phyloP scores from a whole-genome alignment of 805 yeast species.

The Myxozyma lipomycoides region DNA sequence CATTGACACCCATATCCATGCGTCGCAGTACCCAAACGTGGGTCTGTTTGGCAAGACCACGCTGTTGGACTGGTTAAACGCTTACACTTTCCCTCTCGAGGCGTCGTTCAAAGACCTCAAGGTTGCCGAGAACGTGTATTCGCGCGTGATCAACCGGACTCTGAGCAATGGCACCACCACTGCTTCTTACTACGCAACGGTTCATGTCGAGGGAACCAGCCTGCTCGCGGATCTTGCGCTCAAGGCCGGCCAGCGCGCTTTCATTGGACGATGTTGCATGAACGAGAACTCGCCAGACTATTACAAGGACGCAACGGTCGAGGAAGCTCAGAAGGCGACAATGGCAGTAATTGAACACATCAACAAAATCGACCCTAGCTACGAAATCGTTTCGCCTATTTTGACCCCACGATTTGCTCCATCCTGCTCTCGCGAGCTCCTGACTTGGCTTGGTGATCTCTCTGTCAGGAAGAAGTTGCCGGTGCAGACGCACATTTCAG shows the following conservation, averaged over 20 bases:
- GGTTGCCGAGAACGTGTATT: conserved; percentile 60
- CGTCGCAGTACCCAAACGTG: conserved; percentile 76
- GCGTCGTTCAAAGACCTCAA: conserved; percentile 53
- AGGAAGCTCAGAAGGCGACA: conserved; percentile 55
- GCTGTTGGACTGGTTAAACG: conserved; percentile 80
- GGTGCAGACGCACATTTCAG: conserved; percentile 88
- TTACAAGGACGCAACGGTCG: conserved; percentile 53
- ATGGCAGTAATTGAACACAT: conserved; percentile 56
- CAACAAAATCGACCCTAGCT: conserved; percentile 48
- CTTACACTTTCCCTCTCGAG: conserved; percentile 88
- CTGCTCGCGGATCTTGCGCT: conserved; percentile 69
- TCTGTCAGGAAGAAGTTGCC: conserved; percentile 52
- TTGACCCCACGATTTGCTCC: conserved; percentile 95
- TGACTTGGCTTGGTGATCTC: conserved; percentile 60
- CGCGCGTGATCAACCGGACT: conserved; percentile 64
- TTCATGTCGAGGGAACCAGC: conserved; percentile 71
- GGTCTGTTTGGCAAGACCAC: conserved; percentile 85
- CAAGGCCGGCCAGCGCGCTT: conserved; percentile 73
- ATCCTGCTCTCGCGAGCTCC: conserved; percentile 62
- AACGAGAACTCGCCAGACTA: conserved; percentile 73
- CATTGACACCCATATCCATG: conserved; percentile 78
- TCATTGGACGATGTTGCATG: conserved; percentile 94
- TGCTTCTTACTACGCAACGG: conserved; percentile 87
- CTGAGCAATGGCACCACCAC: conserved; percentile 82
- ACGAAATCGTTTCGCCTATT: conserved; percentile 61